phyloP scores from a whole-genome alignment of 495 filamentous ascomycete species.

The Neurospora sp. region DNA sequence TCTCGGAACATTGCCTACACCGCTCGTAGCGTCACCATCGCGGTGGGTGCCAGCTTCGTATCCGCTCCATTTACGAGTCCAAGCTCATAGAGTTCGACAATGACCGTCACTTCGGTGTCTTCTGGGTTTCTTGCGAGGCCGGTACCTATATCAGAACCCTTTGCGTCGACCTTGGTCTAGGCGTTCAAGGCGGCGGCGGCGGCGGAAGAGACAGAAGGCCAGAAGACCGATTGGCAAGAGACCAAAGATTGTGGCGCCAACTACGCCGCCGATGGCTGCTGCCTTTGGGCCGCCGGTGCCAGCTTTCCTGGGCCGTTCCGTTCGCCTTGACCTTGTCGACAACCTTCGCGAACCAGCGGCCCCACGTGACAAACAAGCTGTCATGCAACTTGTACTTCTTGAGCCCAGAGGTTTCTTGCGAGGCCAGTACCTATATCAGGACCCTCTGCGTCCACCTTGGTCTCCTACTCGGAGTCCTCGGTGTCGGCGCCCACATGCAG shows the following conservation, averaged over 20 bases:
- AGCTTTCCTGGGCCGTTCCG: background rate
- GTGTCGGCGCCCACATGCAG: slow-evolving; percentile 97
- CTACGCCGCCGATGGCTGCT: too few relatives aligned
- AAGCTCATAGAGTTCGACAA: slow-evolving; percentile 96
- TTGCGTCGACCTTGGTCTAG: slow-evolving; percentile 77
- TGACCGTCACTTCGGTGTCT: slow-evolving; percentile 91
- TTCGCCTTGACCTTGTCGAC: background rate
- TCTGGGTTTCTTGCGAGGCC: slow-evolving; percentile 98
- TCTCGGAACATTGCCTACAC: slow-evolving; percentile 32
- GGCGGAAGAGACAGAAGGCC: too few relatives aligned
- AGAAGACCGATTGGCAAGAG: too few relatives aligned
- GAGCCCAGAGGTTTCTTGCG: slow-evolving; percentile 49
- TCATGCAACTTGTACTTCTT: background rate
- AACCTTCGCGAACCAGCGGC: background rate
- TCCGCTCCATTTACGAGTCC: slow-evolving; percentile 66
- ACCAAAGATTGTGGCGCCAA: too few relatives aligned
- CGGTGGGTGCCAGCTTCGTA: slow-evolving; percentile 14
- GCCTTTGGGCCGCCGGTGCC: too few relatives aligned
- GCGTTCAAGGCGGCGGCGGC: too few relatives aligned
- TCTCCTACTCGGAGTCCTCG: slow-evolving; percentile 58
- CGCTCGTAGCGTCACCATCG: slow-evolving; percentile 35
- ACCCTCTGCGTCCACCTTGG: slow-evolving; percentile 91
- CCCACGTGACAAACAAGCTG: background rate
- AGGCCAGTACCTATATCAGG: background rate
- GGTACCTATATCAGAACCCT: slow-evolving; percentile 64